Evolutionary conservation across 352 stramenopile genomes (phyloP), one percentile per base, ranked within the genome.

Genomic region (Phytophthora crassamura): DNA sequence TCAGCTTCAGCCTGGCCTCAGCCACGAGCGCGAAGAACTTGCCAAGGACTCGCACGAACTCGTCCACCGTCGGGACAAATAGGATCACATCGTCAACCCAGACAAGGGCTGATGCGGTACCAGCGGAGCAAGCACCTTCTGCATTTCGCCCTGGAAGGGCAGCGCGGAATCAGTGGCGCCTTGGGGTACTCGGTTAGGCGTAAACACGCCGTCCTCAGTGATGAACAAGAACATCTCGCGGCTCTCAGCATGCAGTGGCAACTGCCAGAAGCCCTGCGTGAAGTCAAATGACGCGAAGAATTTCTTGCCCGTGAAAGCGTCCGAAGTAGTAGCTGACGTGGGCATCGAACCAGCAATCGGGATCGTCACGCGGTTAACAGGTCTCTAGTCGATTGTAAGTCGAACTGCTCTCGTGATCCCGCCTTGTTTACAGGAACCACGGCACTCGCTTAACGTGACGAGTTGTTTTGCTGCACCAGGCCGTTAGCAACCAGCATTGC

Each of bases 11-110:
- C 1, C 45, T 59, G 9, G 34, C 43, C 9, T 45, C 14, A 2
- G 3, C 6, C 14, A 72, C 43, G 4, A 69, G 22, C 22, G 22
- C 15, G 20, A 72, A 74, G 35, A 72, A 72, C 8, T 33, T 6
- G 9, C 14, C 3, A 0, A 69, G 59, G 15, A 16, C 3, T 25
- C n/a, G 0, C 9, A 71, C 5, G 30, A 62, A 76, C 38, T 50
- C 57, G 9, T 59, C 16, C 4, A 35, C 15, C 20, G 36, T 47
- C 14, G 57, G 33, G 2, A 45, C 62, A 11, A 61, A 78, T 5
- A 78, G 9, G 10, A 72, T 55, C 2, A 68, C 55, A 43, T 77
- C 69, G 43, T 74, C 38, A 30, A 72, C 67, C 57, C 69, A 77
- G 7, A 75, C 65, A 0, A 75, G n/a, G 1, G 45, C 42, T 4